Conservation (phyloP, 805 yeast genomes). For the Yamadazyma paraphyllophila region DNA sequence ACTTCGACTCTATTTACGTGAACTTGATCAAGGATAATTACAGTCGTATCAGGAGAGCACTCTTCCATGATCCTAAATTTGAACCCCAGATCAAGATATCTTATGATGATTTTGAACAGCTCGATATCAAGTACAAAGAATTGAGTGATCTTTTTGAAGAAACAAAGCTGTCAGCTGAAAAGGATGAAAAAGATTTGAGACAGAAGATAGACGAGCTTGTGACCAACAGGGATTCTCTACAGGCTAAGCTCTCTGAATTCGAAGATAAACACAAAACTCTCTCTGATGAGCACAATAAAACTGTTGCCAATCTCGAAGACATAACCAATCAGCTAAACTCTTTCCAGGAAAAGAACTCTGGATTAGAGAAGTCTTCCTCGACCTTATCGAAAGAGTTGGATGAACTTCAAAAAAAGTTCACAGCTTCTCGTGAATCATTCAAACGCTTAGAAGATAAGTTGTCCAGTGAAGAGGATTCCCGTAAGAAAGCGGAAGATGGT, state of each 20-base stretch:
- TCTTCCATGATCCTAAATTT: conserved; percentile 68
- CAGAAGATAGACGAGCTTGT: conserved; percentile 18
- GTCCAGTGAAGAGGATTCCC: conserved; percentile 37
- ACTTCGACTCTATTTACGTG: conserved; percentile 64
- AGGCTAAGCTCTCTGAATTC: conserved; percentile 19
- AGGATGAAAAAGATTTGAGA: conserved; percentile 20
- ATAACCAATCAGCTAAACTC: conserved; percentile 18
- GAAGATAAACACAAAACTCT: conserved; percentile 20
- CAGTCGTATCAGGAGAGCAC: conserved; percentile 61
- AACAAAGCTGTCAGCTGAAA: conserved; percentile 18
- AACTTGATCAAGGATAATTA: conserved; percentile 67
- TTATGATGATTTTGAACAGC: conserved; percentile 53
- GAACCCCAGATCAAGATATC: conserved; percentile 71
- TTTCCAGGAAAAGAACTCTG: conserved; percentile 30
- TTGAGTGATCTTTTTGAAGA: conserved; percentile 23
- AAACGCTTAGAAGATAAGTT: conserved; percentile 32
- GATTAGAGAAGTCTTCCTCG: conserved; percentile 27
- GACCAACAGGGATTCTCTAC: conserved; percentile 13
- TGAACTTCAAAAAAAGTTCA: conserved; percentile 25
- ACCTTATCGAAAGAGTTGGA: conserved; percentile 31
- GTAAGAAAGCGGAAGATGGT: conserved; percentile 75
- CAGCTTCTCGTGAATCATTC: conserved; percentile 22
- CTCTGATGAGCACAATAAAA: conserved; percentile 18
- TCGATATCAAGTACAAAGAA: conserved; percentile 36
- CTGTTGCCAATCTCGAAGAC: conserved; percentile 13